phyloP scores from a whole-genome alignment of 495 filamentous ascomycete species.

The Elaphomyces granulatus region DNA sequence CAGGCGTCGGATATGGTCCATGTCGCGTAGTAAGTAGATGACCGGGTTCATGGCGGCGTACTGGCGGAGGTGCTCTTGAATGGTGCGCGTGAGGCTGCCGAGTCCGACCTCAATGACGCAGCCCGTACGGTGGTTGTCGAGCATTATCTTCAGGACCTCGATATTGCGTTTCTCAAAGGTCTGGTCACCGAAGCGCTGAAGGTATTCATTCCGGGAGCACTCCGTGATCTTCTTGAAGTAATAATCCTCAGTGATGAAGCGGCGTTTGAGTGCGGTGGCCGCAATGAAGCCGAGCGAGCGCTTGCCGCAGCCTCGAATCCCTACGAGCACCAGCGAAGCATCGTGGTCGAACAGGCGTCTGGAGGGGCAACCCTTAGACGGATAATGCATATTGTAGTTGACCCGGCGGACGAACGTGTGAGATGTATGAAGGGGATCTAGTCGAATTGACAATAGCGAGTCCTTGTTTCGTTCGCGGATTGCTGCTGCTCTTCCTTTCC shows the following conservation, averaged over 20 bases:
- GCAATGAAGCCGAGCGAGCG: conserved; percentile 67
- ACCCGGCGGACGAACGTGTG: too few relatives aligned
- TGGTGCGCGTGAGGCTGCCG: conserved; percentile 41
- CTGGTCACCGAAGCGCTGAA: conserved; percentile 47
- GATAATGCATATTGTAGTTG: not conserved
- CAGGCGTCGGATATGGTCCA: conserved; percentile 47
- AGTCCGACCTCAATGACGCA: conserved; percentile 62
- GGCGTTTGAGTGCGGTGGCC: conserved; percentile 55
- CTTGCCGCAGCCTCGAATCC: conserved; percentile 65
- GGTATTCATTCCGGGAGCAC: conserved; percentile 45
- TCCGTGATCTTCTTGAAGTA: conserved; percentile 60
- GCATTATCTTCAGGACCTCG: conserved; percentile 50
- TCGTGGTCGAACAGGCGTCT: conserved; percentile 39
- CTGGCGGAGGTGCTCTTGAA: conserved; percentile 42
- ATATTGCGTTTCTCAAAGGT: conserved; percentile 51
- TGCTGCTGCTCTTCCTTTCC: too few relatives aligned
- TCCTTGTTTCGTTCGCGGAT: too few relatives aligned
- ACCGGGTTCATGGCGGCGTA: conserved; percentile 55
- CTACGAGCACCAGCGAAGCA: conserved; percentile 64
- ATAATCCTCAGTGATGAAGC: conserved; percentile 63
- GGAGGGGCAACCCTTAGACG: not conserved
- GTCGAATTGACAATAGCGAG: too few relatives aligned
- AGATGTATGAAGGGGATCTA: too few relatives aligned
- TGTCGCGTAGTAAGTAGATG: conserved; percentile 57
- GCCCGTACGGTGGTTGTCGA: conserved; percentile 44